These are phyloP conservation scores for Curvularia spicifera DNA, from an alignment of 2,329 filamentous ascomycete genomes.

Conservation along the genomic window DNA sequence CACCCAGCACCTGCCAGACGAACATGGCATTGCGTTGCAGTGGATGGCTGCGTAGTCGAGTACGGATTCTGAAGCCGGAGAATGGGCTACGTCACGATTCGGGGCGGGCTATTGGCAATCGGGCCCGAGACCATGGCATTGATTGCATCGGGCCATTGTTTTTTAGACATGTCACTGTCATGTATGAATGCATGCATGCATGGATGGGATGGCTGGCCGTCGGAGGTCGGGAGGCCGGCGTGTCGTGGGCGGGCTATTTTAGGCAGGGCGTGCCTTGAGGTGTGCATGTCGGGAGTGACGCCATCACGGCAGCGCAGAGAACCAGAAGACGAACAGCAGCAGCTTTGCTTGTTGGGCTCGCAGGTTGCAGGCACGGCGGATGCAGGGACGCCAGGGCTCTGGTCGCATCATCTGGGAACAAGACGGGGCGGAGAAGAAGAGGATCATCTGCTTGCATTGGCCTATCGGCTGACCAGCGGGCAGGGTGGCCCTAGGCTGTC, in stretches of 20 bases:
- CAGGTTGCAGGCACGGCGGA: conserved; percentile 36
- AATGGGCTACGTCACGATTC: conserved; percentile 3
- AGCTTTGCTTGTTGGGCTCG: conserved; percentile 16
- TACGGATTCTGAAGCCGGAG: conserved; percentile 11
- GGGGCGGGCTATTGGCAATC: neutral
- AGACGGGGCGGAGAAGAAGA: conserved; percentile 36
- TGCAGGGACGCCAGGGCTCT: conserved; percentile 41
- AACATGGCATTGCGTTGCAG: neutral
- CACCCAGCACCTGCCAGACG: neutral
- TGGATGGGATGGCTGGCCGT: conserved; percentile 7
- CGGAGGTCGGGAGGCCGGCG: neutral
- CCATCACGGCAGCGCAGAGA: conserved; percentile 11
- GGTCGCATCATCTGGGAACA: conserved; percentile 21
- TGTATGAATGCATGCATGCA: neutral
- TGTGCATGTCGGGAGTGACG: conserved; percentile 6
- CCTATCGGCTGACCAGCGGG: conserved; percentile 43
- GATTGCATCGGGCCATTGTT: neutral
- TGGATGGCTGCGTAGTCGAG: neutral
- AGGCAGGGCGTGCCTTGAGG: conserved; percentile 9
- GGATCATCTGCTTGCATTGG: conserved; percentile 42
- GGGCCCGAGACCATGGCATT: neutral
- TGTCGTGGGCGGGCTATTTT: conserved; percentile 13
- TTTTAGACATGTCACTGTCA: neutral
- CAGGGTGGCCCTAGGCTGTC: conserved; percentile 24
- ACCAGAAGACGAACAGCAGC: conserved; percentile 30